Conservation (phyloP, 176 grass and related monocot species). For the Zizania latifolia region DNA sequence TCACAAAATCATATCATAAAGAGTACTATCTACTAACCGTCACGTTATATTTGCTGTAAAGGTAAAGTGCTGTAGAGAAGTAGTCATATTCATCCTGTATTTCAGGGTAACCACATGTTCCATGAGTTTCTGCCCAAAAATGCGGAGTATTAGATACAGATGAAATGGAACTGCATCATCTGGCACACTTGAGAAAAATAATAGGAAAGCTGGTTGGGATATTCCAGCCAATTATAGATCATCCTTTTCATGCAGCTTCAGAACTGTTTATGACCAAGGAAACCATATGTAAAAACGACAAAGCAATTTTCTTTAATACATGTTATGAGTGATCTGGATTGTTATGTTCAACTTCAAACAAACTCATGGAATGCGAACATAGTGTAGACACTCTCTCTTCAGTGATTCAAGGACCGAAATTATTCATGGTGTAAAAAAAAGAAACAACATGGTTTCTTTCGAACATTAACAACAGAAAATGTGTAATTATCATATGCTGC, state of each 20-base stretch:
- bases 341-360: neutral
- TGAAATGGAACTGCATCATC: neutral
- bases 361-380: neutral
- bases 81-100: conserved; percentile 91
- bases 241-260: neutral
- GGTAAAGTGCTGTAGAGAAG: conserved; percentile 68
- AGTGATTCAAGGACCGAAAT: neutral
- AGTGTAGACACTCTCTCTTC: neutral
- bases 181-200: neutral
- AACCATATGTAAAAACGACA: neutral
- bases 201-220: neutral
- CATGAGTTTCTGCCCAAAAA: conserved; percentile 71
- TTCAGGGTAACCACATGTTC: conserved; percentile 81
- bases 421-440: too few relatives aligned
- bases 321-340: neutral
- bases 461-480: neutral
- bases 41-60: conserved; percentile 88
- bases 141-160: neutral
- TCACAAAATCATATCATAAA: neutral
- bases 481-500: neutral
- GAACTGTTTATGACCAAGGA: neutral
- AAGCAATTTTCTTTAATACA: neutral
- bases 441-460: neutral
- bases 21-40: conserved; percentile 44
- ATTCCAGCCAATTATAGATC: neutral